Conservation (phyloP, 129 eudicot species). For the Pseudognaphalium luteoalbum region DNA sequence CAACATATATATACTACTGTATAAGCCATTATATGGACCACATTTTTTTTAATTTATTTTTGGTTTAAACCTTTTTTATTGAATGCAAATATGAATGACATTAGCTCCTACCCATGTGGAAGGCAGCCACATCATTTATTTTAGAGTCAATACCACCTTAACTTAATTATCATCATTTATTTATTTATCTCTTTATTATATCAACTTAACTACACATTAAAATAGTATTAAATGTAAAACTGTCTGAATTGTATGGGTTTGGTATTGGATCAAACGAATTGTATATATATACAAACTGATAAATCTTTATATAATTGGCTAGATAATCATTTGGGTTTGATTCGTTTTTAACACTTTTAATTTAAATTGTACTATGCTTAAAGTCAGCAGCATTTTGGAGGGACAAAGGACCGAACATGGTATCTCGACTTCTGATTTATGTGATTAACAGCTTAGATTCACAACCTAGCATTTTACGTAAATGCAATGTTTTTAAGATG, state of each 20-base stretch:
- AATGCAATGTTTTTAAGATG: too few species aligned
- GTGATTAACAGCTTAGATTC: too few species aligned
- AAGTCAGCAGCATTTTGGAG: too few species aligned
- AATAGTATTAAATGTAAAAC: not conserved
- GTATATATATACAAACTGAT: too few species aligned
- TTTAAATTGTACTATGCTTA: too few species aligned
- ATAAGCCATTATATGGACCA: conserved; percentile 16
- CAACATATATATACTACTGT: conserved; percentile 8
- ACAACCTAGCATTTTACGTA: too few species aligned
- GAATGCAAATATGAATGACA: conserved; percentile 30
- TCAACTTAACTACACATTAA: not conserved
- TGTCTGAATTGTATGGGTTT: not conserved
- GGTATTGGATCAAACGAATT: not conserved
- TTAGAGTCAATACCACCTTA: conserved; percentile 23
- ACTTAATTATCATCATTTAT: conserved; percentile 1
- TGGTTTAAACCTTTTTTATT: not conserved
- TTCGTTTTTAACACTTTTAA: too few species aligned
- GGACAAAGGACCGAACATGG: too few species aligned
- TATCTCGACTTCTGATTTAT: too few species aligned
- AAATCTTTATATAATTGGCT: too few species aligned
- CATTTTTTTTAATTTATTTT: not conserved
- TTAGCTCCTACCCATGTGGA: conserved; percentile 39
- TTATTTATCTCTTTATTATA: not conserved
- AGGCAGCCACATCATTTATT: conserved; percentile 25
- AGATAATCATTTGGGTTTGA: too few species aligned